These are phyloP conservation scores for Monosporascus sp. DNA, from an alignment of 2,329 filamentous ascomycete genomes.

Conservation along the genomic window DNA sequence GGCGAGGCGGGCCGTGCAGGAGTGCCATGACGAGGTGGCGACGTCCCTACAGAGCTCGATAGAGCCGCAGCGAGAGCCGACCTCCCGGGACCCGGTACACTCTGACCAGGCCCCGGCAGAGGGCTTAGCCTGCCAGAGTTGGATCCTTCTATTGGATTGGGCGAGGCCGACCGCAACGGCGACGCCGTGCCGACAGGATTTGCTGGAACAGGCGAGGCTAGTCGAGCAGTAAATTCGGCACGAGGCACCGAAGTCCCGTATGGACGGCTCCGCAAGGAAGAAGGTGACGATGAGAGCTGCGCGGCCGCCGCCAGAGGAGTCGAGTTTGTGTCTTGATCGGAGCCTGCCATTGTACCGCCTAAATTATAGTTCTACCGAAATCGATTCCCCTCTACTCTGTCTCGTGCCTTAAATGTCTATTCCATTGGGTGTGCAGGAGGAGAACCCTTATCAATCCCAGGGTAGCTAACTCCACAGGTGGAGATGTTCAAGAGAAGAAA, in stretches of 20 bases:
- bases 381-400: not conserved
- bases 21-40: conserved; percentile 65
- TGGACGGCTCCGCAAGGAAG: conserved; percentile 39
- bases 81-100: conserved; percentile 69
- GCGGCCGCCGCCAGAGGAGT: conserved; percentile 33
- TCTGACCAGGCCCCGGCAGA: conserved; percentile 59
- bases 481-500: not conserved
- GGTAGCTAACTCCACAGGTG: not conserved
- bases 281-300: conserved; percentile 42
- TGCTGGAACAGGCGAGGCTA: conserved; percentile 55
- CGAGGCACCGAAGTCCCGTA: conserved; percentile 50
- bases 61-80: conserved; percentile 88
- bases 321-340: conserved; percentile 33
- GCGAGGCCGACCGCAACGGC: conserved; percentile 43
- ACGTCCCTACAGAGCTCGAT: conserved; percentile 65
- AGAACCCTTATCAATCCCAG: not conserved
- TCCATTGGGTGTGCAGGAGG: not conserved
- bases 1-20: conserved; percentile 59
- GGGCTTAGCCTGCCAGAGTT: conserved; percentile 50
- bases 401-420: not conserved
- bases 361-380: conserved; percentile 2
- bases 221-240: conserved; percentile 55
- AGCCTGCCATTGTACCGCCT: conserved; percentile 24
- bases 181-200: conserved; percentile 36
- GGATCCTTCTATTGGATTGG: conserved; percentile 35